phyloP scores from a whole-genome alignment of 2,329 filamentous ascomycete species.

The Hypoxylon sp. region DNA sequence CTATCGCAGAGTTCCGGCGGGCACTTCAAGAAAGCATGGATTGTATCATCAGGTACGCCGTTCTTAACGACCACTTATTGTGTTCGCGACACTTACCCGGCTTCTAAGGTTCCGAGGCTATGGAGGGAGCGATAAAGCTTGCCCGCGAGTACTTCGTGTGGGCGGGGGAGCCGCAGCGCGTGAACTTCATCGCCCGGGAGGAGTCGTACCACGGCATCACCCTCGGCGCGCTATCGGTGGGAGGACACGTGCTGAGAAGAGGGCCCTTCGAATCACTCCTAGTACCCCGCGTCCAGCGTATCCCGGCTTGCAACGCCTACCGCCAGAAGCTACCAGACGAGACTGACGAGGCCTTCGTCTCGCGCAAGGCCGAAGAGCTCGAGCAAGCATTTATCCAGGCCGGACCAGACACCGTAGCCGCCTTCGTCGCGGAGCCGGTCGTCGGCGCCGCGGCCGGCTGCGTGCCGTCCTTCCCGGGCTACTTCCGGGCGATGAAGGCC shows the following conservation, averaged over 20 bases:
- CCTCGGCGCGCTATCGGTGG: constrained; percentile 65
- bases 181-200: constrained; percentile 69
- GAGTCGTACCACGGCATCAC: constrained; percentile 77
- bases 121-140: constrained; percentile 73
- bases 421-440: constrained; percentile 72
- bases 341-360: constrained; percentile 62
- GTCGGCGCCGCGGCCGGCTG: constrained; percentile 71
- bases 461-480: constrained; percentile 67
- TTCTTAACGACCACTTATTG: background rate
- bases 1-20: constrained; percentile 50
- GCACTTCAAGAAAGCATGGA: constrained; percentile 50
- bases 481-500: constrained; percentile 68
- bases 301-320: constrained; percentile 72
- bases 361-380: constrained; percentile 66
- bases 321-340: constrained; percentile 60
- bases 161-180: constrained; percentile 58
- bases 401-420: constrained; percentile 69
- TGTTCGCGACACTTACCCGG: background rate
- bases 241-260: constrained; percentile 67
- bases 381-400: constrained; percentile 67
- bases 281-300: constrained; percentile 59
- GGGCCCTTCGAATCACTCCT: constrained; percentile 66
- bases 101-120: constrained; percentile 67
- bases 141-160: constrained; percentile 72
- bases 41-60: constrained; percentile 47